phyloP scores from a whole-genome alignment of 805 yeast species.

The Kodamaea nitidulidarum region DNA sequence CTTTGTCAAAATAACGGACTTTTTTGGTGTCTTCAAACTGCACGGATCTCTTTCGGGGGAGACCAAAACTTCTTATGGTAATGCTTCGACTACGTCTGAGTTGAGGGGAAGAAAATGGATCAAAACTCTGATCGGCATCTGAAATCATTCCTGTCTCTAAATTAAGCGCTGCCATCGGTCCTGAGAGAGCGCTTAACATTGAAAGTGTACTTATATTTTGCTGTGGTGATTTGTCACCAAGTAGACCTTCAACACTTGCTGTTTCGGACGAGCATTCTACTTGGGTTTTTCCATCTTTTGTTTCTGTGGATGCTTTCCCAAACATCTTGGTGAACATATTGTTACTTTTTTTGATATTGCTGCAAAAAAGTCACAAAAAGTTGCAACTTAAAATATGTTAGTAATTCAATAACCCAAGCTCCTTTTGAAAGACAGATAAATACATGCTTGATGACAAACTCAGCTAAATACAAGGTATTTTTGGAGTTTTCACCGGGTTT shows the following conservation, averaged over 20 bases:
- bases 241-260: neutral
- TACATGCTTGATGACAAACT: no score
- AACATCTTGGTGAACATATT: conserved; percentile 4
- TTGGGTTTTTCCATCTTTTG: neutral
- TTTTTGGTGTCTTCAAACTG: conserved; percentile 3
- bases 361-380: no score
- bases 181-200: neutral
- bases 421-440: no score
- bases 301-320: neutral
- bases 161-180: neutral
- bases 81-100: conserved; percentile 10
- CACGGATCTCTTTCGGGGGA: conserved; percentile 4
- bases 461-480: no score
- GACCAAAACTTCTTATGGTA: conserved; percentile 1
- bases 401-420: no score
- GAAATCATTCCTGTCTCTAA: neutral
- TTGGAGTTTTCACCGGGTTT: no score
- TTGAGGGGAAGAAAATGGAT: conserved; percentile 12
- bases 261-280: neutral
- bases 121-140: conserved; percentile 10
- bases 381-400: no score
- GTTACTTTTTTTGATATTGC: neutral
- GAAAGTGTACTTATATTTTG: neutral
- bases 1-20: conserved; percentile 1
- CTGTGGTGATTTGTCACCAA: no score